These are phyloP conservation scores for Shiraia sp. DNA, from an alignment of 2,329 filamentous ascomycete genomes.

Conservation along the genomic window DNA sequence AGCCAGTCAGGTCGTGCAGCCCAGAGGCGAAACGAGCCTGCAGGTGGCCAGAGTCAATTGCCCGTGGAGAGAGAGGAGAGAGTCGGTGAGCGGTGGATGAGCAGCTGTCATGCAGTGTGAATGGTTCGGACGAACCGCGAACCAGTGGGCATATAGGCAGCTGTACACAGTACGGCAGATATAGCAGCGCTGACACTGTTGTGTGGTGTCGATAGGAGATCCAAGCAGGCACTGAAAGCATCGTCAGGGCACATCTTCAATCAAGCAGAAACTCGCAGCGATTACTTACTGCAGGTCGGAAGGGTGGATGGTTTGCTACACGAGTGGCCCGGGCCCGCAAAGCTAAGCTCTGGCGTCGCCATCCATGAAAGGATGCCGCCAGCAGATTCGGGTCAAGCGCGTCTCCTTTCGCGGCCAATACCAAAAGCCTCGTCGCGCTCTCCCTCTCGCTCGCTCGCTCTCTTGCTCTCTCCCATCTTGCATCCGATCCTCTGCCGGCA, in stretches of 20 bases:
- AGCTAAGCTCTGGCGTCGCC: conserved; percentile 20
- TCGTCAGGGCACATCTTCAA: neutral
- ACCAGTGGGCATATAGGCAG: no score
- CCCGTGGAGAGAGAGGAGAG: conserved; percentile 5
- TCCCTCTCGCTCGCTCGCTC: conserved; percentile 15
- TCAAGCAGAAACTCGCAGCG: neutral
- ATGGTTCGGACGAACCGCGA: no score
- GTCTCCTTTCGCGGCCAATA: conserved; percentile 25
- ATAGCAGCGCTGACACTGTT: no score
- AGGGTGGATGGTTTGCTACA: no score
- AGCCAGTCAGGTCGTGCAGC: neutral
- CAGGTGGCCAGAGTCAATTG: conserved; percentile 13
- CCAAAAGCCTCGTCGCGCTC: conserved; percentile 19
- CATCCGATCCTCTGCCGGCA: conserved; percentile 15
- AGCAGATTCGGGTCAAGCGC: conserved; percentile 18
- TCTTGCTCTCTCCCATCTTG: conserved; percentile 6
- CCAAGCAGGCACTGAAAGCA: no score
- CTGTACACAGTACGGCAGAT: no score
- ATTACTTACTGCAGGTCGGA: neutral
- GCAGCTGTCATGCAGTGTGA: no score
- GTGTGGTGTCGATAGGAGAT: no score
- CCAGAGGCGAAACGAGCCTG: conserved; percentile 6
- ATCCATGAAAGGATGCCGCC: conserved; percentile 19
- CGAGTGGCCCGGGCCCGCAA: conserved; percentile 16
- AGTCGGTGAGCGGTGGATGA: no score